phyloP scores from a whole-genome alignment of 2,329 filamentous ascomycete genomes.

The Paecilomyces niveus region DNA sequence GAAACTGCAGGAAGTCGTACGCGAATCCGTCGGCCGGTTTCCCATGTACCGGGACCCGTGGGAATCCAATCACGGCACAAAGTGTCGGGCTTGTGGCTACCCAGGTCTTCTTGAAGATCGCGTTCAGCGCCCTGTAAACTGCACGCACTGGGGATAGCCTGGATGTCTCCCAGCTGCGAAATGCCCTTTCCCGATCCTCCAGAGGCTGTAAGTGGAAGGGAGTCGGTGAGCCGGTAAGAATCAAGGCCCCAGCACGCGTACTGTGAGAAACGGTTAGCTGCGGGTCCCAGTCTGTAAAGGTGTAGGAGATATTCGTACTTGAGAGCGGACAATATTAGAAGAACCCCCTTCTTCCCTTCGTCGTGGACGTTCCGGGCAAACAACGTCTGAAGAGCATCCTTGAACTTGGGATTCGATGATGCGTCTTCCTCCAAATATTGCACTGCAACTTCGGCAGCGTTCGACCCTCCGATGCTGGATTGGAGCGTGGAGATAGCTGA shows the following conservation, averaged over 20 bases:
- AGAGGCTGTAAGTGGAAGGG: constrained; percentile 50
- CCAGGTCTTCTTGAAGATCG: constrained; percentile 48
- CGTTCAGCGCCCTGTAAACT: constrained; percentile 43
- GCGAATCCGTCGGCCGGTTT: constrained; percentile 45
- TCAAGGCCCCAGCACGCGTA: constrained; percentile 48
- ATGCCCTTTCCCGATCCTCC: constrained; percentile 46
- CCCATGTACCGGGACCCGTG: constrained; percentile 48
- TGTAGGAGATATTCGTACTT: constrained; percentile 33
- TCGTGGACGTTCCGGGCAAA: constrained; percentile 44
- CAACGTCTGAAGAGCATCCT: constrained; percentile 40
- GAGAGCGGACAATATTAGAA: constrained; percentile 46
- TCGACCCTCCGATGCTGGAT: constrained; percentile 19
- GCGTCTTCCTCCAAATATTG: constrained; percentile 43
- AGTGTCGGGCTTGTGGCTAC: constrained; percentile 45
- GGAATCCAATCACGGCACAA: constrained; percentile 45
- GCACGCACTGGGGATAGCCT: constrained; percentile 46
- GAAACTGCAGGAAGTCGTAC: constrained; percentile 53
- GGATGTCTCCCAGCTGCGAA: constrained; percentile 48
- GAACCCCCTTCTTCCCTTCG: constrained; percentile 43
- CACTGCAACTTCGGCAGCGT: constrained; percentile 30
- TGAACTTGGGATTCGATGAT: constrained; percentile 44
- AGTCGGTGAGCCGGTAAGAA: constrained; percentile 51
- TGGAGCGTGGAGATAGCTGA: constrained; percentile 9
- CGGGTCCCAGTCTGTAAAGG: background rate
- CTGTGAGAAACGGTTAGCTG: constrained; percentile 19